phyloP scores from a whole-genome alignment of 495 filamentous ascomycete species.

The Penicillium robsamsonii region DNA sequence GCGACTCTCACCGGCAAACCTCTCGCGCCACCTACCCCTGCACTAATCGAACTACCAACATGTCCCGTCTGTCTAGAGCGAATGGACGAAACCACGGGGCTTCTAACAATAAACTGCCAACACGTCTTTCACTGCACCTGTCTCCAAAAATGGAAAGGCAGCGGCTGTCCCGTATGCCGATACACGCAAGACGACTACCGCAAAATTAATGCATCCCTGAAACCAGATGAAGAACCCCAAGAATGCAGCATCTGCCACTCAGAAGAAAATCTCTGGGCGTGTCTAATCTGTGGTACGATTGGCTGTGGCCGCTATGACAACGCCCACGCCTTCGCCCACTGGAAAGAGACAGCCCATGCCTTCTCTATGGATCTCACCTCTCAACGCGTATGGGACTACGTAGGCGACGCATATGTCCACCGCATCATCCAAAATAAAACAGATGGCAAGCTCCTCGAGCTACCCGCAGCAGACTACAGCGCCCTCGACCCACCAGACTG shows the following conservation, averaged over 20 bases:
- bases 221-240: slow-evolving; percentile 39
- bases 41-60: slow-evolving; percentile 87
- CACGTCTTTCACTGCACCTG: slow-evolving; percentile 98
- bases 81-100: slow-evolving; percentile 95
- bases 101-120: slow-evolving; percentile 94
- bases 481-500: slow-evolving; percentile 46
- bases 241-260: slow-evolving; percentile 74
- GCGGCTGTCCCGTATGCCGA: slow-evolving; percentile 90
- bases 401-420: slow-evolving; percentile 91
- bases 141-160: slow-evolving; percentile 92
- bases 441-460: slow-evolving; percentile 82
- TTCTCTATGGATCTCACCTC: slow-evolving; percentile 91
- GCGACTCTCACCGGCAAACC: slow-evolving; percentile 69
- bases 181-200: slow-evolving; percentile 67
- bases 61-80: slow-evolving; percentile 96
- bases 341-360: slow-evolving; percentile 80
- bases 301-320: slow-evolving; percentile 93
- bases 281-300: slow-evolving; percentile 88
- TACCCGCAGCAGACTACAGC: slow-evolving; percentile 56
- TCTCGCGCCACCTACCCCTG: slow-evolving; percentile 85
- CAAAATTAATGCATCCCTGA: slow-evolving; percentile 27
- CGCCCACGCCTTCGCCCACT: slow-evolving; percentile 92
- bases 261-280: slow-evolving; percentile 85
- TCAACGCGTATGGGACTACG: slow-evolving; percentile 97
- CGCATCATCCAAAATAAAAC: slow-evolving; percentile 89